Percentiles rank a stretch among this genome's conserved stretches.
These are phyloP conservation scores for Penicillium expansum DNA, from an alignment of 2,329 filamentous ascomycete species.

Conservation along the genomic window DNA sequence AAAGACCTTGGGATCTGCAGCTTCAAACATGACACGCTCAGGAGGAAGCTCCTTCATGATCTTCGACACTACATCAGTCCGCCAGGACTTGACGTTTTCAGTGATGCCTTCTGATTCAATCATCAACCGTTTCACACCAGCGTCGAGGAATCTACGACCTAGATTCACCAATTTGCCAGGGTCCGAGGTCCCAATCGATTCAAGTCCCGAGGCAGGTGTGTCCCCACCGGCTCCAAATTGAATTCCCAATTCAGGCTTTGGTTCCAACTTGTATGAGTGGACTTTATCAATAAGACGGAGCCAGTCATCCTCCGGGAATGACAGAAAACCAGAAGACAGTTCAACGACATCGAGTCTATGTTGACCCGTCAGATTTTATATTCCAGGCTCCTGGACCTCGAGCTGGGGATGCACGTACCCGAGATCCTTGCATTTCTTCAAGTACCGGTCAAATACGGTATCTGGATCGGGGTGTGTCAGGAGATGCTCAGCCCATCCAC, in stretches of 20 bases:
- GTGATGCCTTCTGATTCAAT: slow-evolving; percentile 61
- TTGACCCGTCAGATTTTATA: background rate
- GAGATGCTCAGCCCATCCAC: slow-evolving; percentile 56
- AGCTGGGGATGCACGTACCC: slow-evolving; percentile 32
- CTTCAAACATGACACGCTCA: slow-evolving; percentile 59
- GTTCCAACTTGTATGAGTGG: slow-evolving; percentile 49
- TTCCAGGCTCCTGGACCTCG: background rate
- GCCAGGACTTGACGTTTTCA: slow-evolving; percentile 55
- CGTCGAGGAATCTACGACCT: slow-evolving; percentile 51
- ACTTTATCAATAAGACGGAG: slow-evolving; percentile 51
- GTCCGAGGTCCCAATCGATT: slow-evolving; percentile 50
- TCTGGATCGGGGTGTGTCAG: slow-evolving; percentile 49
- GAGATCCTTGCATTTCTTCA: slow-evolving; percentile 52
- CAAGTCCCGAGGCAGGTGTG: slow-evolving; percentile 48
- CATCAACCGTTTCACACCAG: slow-evolving; percentile 56
- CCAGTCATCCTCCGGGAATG: slow-evolving; percentile 55
- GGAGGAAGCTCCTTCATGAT: slow-evolving; percentile 52
- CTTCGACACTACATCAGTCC: slow-evolving; percentile 54
- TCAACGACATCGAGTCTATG: slow-evolving; percentile 55
- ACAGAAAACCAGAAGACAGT: slow-evolving; percentile 54
- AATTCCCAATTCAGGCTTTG: slow-evolving; percentile 57
- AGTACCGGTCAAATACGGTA: slow-evolving; percentile 51
- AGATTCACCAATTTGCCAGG: slow-evolving; percentile 51
- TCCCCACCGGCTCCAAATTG: slow-evolving; percentile 59
- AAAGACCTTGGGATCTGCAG: slow-evolving; percentile 55